These are phyloP conservation scores for Fermentozyma sake DNA, from an alignment of 1,139 yeast species.

Conservation along the genomic window DNA sequence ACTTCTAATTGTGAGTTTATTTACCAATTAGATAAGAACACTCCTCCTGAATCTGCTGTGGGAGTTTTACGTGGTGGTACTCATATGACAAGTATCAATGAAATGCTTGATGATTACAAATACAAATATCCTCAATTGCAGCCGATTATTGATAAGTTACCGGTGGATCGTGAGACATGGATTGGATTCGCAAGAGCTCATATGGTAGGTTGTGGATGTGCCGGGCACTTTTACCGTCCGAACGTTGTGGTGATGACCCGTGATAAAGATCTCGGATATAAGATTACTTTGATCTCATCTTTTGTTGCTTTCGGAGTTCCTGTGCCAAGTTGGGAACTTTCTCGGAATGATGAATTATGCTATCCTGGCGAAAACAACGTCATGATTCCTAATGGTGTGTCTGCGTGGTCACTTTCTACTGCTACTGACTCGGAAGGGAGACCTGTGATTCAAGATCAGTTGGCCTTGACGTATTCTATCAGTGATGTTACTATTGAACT, in stretches of 20 bases:
- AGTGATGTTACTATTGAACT: conserved; percentile 32
- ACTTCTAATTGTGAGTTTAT: conserved; percentile 17
- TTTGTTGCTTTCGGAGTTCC: conserved; percentile 29
- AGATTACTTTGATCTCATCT: conserved; percentile 24
- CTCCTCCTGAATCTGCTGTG: conserved; percentile 10
- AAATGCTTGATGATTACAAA: conserved; percentile 6
- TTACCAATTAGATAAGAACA: conserved; percentile 17
- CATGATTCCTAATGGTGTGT: conserved; percentile 24
- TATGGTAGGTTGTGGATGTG: conserved; percentile 22
- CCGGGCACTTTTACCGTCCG: conserved; percentile 22
- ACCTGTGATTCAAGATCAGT: conserved; percentile 17
- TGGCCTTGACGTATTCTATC: conserved; percentile 31
- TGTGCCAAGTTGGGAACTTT: conserved; percentile 17
- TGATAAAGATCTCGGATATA: conserved; percentile 11
- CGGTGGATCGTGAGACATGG: conserved; percentile 21
- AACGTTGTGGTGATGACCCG: conserved; percentile 19
- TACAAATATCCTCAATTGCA: neutral
- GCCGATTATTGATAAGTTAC: conserved; percentile 5
- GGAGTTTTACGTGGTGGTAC: conserved; percentile 27
- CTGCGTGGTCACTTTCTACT: conserved; percentile 14
- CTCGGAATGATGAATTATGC: conserved; percentile 13
- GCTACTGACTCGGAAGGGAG: neutral
- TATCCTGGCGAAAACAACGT: conserved; percentile 13
- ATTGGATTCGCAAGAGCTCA: conserved; percentile 24
- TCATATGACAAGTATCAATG: conserved; percentile 16